phyloP scores from a whole-genome alignment of 2,329 filamentous ascomycete species.

The Bipolaris bicolor region DNA sequence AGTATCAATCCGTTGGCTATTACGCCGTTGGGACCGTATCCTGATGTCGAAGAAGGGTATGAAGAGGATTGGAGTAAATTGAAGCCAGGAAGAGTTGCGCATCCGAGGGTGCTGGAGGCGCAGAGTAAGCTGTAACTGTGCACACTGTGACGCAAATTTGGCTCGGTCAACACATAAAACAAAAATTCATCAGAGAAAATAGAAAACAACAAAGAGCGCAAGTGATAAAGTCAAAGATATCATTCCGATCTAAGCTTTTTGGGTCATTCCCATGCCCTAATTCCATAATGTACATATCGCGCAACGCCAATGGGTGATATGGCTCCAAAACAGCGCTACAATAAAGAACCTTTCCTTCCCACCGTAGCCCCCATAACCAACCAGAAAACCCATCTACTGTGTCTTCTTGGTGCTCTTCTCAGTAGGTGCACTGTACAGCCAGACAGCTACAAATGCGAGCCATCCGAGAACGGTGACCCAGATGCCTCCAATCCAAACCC shows the following conservation, averaged over 20 bases:
- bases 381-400: constrained; percentile 40
- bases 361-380: background rate
- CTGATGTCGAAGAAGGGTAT: constrained; percentile 61
- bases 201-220: no score
- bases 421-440: constrained; percentile 77
- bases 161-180: background rate
- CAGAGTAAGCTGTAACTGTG: constrained; percentile 30
- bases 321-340: constrained; percentile 8
- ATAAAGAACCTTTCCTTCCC: background rate
- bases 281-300: constrained; percentile 24
- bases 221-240: background rate
- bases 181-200: no score
- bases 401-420: constrained; percentile 59
- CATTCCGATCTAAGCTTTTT: constrained; percentile 16
- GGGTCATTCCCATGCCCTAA: constrained; percentile 9
- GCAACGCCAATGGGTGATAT: constrained; percentile 15
- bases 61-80: constrained; percentile 58
- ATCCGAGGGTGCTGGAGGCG: constrained; percentile 47
- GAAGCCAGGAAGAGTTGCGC: constrained; percentile 55
- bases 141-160: background rate
- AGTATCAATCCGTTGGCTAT: constrained; percentile 67
- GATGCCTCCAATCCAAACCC: constrained; percentile 93
- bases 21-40: constrained; percentile 67
- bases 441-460: constrained; percentile 81
- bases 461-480: constrained; percentile 83